phyloP scores from a whole-genome alignment of 2,329 filamentous ascomycete species.

The Ciborinia camelliae region DNA sequence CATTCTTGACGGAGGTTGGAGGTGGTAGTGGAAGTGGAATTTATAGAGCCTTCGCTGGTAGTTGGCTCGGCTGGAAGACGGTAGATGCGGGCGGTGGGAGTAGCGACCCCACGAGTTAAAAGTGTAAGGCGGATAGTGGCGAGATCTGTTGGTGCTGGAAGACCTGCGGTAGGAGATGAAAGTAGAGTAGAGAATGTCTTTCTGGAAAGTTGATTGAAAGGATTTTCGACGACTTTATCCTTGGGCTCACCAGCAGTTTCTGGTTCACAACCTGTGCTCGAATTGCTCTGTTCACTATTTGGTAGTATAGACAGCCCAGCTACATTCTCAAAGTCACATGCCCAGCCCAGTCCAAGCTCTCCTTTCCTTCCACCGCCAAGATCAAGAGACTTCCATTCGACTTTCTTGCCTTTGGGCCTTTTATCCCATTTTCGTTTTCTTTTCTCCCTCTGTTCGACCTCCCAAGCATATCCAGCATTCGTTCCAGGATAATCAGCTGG shows the following conservation, averaged over 20 bases:
- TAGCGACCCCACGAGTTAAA: constrained; percentile 66
- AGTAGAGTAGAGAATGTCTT: constrained; percentile 30
- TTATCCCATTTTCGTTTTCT: constrained; percentile 67
- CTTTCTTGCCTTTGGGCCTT: constrained; percentile 76
- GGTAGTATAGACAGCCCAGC: constrained; percentile 18
- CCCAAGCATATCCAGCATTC: constrained; percentile 74
- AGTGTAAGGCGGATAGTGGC: constrained; percentile 66
- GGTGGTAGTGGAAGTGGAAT: constrained; percentile 32
- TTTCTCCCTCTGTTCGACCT: constrained; percentile 59
- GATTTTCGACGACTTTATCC: constrained; percentile 5
- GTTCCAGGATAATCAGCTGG: constrained; percentile 82
- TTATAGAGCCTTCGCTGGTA: constrained; percentile 40
- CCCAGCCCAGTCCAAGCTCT: constrained; percentile 77
- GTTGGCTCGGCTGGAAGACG: constrained; percentile 54
- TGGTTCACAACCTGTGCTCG: background rate
- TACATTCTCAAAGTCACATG: constrained; percentile 71
- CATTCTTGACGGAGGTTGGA: constrained; percentile 61
- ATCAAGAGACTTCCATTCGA: constrained; percentile 70
- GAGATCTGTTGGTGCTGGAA: constrained; percentile 42
- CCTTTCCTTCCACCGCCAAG: constrained; percentile 72
- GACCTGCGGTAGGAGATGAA: constrained; percentile 25
- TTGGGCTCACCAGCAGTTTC: background rate
- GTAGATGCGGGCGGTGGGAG: constrained; percentile 77
- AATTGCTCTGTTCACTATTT: constrained; percentile 18
- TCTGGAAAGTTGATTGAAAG: constrained; percentile 25